Evolutionary conservation across 2,329 filamentous ascomycete species (phyloP), one percentile per base, ranked within the genome.

Genomic region (Penicillium rolfsii): DNA sequence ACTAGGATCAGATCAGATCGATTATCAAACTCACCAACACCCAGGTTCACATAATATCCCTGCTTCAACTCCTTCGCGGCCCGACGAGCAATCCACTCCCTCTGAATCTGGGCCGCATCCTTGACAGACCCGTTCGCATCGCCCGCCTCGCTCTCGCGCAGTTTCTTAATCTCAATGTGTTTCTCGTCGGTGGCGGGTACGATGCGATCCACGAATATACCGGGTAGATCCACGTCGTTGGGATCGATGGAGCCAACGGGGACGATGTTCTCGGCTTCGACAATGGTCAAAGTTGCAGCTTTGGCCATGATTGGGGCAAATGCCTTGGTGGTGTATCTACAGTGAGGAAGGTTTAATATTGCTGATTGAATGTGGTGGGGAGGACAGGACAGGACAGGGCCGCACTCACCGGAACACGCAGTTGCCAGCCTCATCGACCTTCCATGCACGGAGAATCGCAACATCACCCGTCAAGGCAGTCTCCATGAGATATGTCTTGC

Each of bases 191-290:
- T 92, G 0, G 89, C 87, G 19, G 89, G 89, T 1, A 96, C 88
- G 57, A 96, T 90, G 50, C 91, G 85, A 73, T 94, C 89, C 70
- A 96, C 88, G 73, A 88, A 95, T 67, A 96, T 93, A 9, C 91
- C 91, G 0, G 91, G 91, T 3, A 96, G 82, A 70, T 95, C 88
- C 5, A 96, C 87, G 46, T 88, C 85, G 62, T 91, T 88, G 2
- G 91, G 87, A 56, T 88, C 83, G 41, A 96, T 88, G 2, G 86
- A 85, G 26, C 91, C 91, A 1, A 87, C 76, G 2, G 89, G 86
- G 55, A 96, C 91, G 61, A 96, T 92, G 64, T 94, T 84, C 71
- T 96, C 91, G 1, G 91, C 91, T 74, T 96, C 91, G 40, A 95
- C 91, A 43, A 96, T 93, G 28, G 91, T 89, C 41, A 91, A 71